Conservation (phyloP, 306 rosid genomes). For the Carpinus viminea region DNA sequence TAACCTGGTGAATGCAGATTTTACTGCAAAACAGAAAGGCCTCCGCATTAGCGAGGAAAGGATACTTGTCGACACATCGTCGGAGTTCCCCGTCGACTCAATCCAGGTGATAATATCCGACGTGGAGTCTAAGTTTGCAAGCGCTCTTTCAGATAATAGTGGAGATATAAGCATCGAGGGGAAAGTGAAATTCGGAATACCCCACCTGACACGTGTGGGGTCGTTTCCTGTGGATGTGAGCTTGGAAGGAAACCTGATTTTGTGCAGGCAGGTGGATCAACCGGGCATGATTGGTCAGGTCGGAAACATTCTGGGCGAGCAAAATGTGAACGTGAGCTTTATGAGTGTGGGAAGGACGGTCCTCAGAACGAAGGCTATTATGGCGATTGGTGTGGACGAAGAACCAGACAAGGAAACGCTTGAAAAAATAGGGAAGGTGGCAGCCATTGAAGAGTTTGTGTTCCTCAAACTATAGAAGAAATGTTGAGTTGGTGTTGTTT, state of each 20-base stretch:
- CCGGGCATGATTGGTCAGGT: constrained; percentile 92
- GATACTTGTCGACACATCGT: constrained; percentile 48
- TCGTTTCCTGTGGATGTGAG: constrained; percentile 78
- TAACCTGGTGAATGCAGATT: constrained; percentile 88
- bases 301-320: constrained; percentile 67
- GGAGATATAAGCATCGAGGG: constrained; percentile 81
- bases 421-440: constrained; percentile 60
- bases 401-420: constrained; percentile 63
- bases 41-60: constrained; percentile 80
- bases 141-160: constrained; percentile 51
- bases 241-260: constrained; percentile 76
- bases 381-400: constrained; percentile 96
- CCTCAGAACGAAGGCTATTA: constrained; percentile 59
- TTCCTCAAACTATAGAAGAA: constrained; percentile 60
- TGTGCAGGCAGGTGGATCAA: constrained; percentile 83
- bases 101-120: constrained; percentile 61
- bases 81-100: constrained; percentile 68
- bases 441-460: constrained; percentile 84
- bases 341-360: constrained; percentile 91
- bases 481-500: not conserved
- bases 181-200: constrained; percentile 70
- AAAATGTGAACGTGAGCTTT: constrained; percentile 80
- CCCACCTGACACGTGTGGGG: constrained; percentile 71
- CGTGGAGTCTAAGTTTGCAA: constrained; percentile 74
- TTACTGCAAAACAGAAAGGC: constrained; percentile 77